Evolutionary conservation across 2,329 filamentous ascomycete genomes (phyloP), one percentile per base, ranked within the genome.

Genomic region (Scytalidium sp.): DNA sequence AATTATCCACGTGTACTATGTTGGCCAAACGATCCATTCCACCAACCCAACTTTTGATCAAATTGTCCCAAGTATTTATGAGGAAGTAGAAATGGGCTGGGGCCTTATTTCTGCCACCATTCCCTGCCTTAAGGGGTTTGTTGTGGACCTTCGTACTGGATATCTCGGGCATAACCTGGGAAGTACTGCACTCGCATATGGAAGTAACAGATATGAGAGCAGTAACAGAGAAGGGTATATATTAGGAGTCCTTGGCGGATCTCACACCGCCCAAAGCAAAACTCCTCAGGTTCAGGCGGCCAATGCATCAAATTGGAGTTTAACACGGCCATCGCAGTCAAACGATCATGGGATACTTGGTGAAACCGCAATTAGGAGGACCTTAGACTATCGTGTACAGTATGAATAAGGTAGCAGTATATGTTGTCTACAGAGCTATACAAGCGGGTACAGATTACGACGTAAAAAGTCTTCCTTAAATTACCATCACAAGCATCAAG

Each of bases 61-160:
- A n/a, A 64, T 67, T 9, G 56, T 67, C 10, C 60, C 65, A 2
- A 63, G 58, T 1, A 61, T 72, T 1, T 64, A 66, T 42, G 68
- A 67, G 0, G 71, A 75, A 51, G 60, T 71, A 40, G 67, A 75
- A 51, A 55, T 75, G 9, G 62, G 65, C 46, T 70, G 71, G 45
- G 67, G 66, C 40, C 63, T 75, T 9, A 62, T 74, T 3, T 64
- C 71, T n/a, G 67, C 69, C n/a, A 72, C 68, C 0, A 66, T 70
- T 8, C 71, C 73, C 0, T 72, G 70, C 45, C 63, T 76, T 17
- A 68, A 70, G 40, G 70, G 72, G 2, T 75, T 75, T 48, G 65
- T 74, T 55, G 61, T 65, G 3, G 70, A 29, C 25, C 25, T 29
- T 29, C 8, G 25, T 7, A 29, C 25, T 29, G 25, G 25, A 7